Percentiles rank a stretch among this genome's conserved stretches.
Conservation (phyloP, 257 asterid genomes). For the Solanum stenotomum region DNA sequence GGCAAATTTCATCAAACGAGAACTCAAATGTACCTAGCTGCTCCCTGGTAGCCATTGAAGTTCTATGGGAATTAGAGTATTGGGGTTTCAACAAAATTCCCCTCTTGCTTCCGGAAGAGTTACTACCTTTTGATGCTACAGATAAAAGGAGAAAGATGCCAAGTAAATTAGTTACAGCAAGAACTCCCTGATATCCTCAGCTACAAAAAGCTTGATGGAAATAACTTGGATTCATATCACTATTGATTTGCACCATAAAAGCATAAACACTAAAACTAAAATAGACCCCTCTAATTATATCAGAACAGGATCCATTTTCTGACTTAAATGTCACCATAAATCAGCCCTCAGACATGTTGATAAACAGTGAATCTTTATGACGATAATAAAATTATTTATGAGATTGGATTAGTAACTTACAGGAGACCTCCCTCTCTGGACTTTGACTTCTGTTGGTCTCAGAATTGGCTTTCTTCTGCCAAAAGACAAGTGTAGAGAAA, state of each 20-base stretch:
- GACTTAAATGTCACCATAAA: constrained; percentile 7
- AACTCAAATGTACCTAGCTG: neutral
- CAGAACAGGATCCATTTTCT: constrained; percentile 7
- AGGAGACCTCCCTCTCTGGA: constrained; percentile 12
- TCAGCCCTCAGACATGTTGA: constrained; percentile 22
- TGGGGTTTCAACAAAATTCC: neutral
- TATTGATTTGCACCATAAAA: constrained; percentile 14
- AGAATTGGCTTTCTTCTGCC: constrained; percentile 22
- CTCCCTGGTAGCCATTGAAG: neutral
- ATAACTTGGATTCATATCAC: constrained; percentile 20
- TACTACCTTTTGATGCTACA: neutral
- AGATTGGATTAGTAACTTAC: constrained; percentile 22
- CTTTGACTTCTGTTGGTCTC: neutral
- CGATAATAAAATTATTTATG: neutral
- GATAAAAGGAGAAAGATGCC: neutral
- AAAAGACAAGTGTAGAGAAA: constrained; percentile 6
- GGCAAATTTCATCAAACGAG: neutral
- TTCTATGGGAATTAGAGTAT: neutral
- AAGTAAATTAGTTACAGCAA: constrained; percentile 39
- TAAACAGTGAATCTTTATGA: neutral
- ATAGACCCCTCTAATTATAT: constrained; percentile 3
- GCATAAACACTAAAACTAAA: constrained; percentile 31
- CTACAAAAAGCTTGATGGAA: constrained; percentile 26
- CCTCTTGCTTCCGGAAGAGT: neutral
- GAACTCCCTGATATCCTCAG: constrained; percentile 47